Conservation (phyloP, 202 grass and related monocot species). For the Carex arenaria region DNA sequence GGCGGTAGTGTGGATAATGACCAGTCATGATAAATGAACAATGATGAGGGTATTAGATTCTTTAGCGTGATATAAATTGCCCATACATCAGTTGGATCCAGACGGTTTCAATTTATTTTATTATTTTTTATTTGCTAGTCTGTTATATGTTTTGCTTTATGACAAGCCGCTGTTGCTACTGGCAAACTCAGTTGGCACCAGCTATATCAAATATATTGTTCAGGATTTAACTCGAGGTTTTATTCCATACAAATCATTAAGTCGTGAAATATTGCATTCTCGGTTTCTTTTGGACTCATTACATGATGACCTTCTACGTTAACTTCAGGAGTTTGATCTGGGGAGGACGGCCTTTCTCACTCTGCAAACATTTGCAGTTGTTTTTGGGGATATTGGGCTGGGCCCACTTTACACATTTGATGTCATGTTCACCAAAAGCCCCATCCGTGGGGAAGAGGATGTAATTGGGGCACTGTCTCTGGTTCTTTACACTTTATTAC, state of each 20-base stretch:
- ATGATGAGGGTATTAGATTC: background rate
- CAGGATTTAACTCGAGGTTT: background rate
- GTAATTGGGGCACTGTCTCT: constrained; percentile 89
- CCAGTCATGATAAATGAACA: background rate
- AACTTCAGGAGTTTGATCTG: constrained; percentile 60
- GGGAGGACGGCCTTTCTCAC: constrained; percentile 72
- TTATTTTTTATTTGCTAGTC: background rate
- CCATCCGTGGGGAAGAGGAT: constrained; percentile 76
- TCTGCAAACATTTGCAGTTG: constrained; percentile 91
- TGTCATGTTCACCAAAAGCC: constrained; percentile 85
- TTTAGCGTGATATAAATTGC: background rate
- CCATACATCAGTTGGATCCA: background rate
- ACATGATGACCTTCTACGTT: background rate
- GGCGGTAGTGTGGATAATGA: background rate
- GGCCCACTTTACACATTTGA: constrained; percentile 97
- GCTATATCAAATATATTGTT: background rate
- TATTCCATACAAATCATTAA: background rate
- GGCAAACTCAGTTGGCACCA: background rate
- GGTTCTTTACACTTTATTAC: constrained; percentile 86
- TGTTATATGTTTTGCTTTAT: background rate
- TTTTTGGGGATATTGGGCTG: constrained; percentile 95
- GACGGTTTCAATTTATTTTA: background rate
- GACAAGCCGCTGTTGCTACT: background rate
- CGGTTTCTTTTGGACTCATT: background rate
- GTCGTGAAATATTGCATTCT: background rate